A percentile compares a stretch with the other conserved stretches of the same genome.
Conservation (phyloP, 257 asterid genomes). For the Linderniella brevidens region DNA sequence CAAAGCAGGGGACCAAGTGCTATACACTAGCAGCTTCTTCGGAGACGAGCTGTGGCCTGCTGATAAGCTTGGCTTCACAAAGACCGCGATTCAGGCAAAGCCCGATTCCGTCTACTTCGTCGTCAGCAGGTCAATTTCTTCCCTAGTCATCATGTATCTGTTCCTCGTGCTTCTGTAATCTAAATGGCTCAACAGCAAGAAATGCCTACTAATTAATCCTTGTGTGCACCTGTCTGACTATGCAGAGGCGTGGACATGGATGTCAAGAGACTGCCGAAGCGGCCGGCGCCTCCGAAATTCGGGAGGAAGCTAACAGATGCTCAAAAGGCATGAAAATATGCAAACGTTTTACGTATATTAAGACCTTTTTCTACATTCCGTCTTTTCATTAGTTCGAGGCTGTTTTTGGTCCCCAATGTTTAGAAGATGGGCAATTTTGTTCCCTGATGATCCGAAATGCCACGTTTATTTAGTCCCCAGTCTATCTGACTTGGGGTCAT, state of each 20-base stretch:
- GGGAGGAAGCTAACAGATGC: conserved; percentile 75
- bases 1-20: conserved; percentile 77
- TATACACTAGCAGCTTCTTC: conserved; percentile 92
- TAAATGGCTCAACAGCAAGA: too few relatives aligned
- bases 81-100: conserved; percentile 87
- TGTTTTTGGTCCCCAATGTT: too few relatives aligned
- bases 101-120: conserved; percentile 90
- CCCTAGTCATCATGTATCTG: not conserved
- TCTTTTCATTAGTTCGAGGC: too few relatives aligned
- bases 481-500: too few relatives aligned
- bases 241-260: conserved; percentile 78
- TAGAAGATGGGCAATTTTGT: too few relatives aligned
- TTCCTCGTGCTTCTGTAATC: too few relatives aligned
- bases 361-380: too few relatives aligned
- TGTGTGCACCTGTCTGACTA: too few relatives aligned
- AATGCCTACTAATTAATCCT: too few relatives aligned
- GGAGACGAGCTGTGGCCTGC: conserved; percentile 99
- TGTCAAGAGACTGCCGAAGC: conserved; percentile 71
- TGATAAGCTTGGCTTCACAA: conserved; percentile 85
- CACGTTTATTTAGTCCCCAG: too few relatives aligned
- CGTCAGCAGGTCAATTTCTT: conserved; percentile 47
- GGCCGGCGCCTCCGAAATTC: conserved; percentile 92
- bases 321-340: conserved; percentile 54
- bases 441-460: too few relatives aligned
- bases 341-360: not conserved